Evolutionary conservation across 2,329 filamentous ascomycete genomes (phyloP).

Genomic region (Cephalotrichum gorgonifer): DNA sequence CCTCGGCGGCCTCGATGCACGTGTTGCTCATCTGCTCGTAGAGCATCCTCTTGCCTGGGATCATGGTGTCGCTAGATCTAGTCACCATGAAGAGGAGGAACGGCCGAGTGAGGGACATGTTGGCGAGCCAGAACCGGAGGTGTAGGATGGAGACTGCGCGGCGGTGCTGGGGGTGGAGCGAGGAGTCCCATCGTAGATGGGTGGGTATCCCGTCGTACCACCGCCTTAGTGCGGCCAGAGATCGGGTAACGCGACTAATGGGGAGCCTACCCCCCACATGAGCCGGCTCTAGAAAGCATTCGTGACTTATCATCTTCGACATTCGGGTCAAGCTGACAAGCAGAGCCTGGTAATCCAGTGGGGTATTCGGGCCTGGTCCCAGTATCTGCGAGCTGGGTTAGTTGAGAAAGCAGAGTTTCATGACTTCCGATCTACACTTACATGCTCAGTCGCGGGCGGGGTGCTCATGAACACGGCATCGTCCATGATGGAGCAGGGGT

Average conservation of each 20-base stretch:
- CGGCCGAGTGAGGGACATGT: not conserved
- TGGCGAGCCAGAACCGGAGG: not conserved
- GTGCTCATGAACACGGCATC: conserved; percentile 4
- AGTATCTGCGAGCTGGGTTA: not conserved
- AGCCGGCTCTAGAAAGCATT: not conserved
- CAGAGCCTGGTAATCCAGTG: not conserved
- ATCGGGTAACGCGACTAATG: not conserved
- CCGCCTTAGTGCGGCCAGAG: not conserved
- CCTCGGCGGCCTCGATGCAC: conserved; percentile 1
- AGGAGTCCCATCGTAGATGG: not conserved
- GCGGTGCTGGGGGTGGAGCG: not conserved
- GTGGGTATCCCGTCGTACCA: not conserved
- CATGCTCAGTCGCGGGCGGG: not conserved
- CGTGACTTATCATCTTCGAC: not conserved
- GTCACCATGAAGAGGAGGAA: not conserved
- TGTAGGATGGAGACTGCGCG: not conserved
- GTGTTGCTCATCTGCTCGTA: conserved; percentile 2
- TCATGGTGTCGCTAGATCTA: not conserved
- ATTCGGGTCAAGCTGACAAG: conserved; percentile 1
- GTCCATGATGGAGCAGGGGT: conserved; percentile 2
- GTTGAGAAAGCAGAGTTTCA: not conserved
- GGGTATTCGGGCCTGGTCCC: not conserved
- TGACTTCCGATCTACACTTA: not conserved
- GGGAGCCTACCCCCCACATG: conserved; percentile 1
- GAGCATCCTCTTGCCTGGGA: not conserved